Percentiles rank a stretch among this genome's conserved stretches.
These are phyloP conservation scores for Triticum turgidum DNA, from an alignment of 176 grass and related monocot species.

Conservation along the genomic window DNA sequence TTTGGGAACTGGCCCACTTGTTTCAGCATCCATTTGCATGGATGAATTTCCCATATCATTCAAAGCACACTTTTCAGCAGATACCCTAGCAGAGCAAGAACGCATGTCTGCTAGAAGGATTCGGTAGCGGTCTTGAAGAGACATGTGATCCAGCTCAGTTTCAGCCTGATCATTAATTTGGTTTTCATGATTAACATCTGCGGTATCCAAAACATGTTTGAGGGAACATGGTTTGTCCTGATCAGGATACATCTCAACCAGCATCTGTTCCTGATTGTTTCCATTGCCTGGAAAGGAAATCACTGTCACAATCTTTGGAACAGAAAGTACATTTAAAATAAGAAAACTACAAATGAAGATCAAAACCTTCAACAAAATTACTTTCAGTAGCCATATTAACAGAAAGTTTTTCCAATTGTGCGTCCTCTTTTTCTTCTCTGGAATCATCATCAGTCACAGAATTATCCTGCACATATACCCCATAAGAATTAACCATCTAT, in stretches of 20 bases:
- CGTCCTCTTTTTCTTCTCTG: conserved; percentile 8
- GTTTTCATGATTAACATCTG: not conserved
- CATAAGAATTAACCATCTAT: conserved; percentile 15
- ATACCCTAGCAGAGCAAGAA: conserved; percentile 16
- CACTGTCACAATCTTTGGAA: not conserved
- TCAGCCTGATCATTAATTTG: not conserved
- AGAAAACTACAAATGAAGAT: not conserved
- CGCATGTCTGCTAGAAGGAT: conserved; percentile 32
- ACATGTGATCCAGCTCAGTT: conserved; percentile 44
- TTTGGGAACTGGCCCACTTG: conserved; percentile 27
- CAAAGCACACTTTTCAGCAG: not conserved
- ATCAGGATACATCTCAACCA: conserved; percentile 14
- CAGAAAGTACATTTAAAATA: conserved; percentile 17
- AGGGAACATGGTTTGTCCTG: not conserved
- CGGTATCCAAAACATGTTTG: conserved; percentile 2
- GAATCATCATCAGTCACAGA: conserved; percentile 27
- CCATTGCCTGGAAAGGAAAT: conserved; percentile 6
- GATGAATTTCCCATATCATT: not conserved
- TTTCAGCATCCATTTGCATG: conserved; percentile 13
- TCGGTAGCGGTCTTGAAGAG: conserved; percentile 40
- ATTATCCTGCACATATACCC: conserved; percentile 35
- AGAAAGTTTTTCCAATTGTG: conserved; percentile 9
- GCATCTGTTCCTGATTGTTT: not conserved
- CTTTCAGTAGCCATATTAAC: conserved; percentile 3
- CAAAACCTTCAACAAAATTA: conserved; percentile 23